Evolutionary conservation across 164 flowering plant species (phyloP).

Genomic region (Kalanchoe fedtschenkoi): DNA sequence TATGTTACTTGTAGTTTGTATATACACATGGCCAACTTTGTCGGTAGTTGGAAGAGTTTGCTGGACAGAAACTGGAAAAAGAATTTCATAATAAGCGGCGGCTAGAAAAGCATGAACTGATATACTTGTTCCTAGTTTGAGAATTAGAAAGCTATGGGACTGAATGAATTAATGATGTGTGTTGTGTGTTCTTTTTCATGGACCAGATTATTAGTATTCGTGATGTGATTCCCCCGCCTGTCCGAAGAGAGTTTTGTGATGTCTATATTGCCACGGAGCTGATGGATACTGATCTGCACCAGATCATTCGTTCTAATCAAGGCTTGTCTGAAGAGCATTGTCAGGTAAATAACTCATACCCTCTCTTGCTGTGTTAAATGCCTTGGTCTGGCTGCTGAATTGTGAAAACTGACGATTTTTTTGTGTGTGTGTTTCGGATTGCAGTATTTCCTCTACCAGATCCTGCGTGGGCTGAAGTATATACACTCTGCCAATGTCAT

Average conservation of each 20-base stretch:
- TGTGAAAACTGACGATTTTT: slow-evolving; percentile 6
- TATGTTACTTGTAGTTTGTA: no score
- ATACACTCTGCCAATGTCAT: slow-evolving; percentile 91
- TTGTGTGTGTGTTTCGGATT: slow-evolving; percentile 8
- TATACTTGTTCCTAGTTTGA: neutral
- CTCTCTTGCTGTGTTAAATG: neutral
- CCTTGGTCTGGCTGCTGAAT: neutral
- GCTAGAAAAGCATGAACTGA: no score
- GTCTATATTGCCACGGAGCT: slow-evolving; percentile 83
- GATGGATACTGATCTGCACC: slow-evolving; percentile 97
- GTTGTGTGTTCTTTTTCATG: neutral
- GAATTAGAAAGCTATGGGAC: neutral
- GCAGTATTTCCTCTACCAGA: slow-evolving; percentile 93
- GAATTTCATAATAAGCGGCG: no score
- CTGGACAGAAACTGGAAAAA: no score
- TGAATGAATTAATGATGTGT: neutral
- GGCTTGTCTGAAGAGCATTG: slow-evolving; percentile 82
- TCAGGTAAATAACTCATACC: neutral
- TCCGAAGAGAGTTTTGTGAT: slow-evolving; percentile 64
- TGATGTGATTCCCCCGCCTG: slow-evolving; percentile 90
- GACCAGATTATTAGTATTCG: slow-evolving; percentile 59
- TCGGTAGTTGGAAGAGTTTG: no score
- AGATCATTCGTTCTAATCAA: slow-evolving; percentile 86
- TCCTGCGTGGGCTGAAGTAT: slow-evolving; percentile 86
- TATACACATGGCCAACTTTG: no score